phyloP scores from a whole-genome alignment of 441 rosid genomes.

The Adansonia grandidieri region DNA sequence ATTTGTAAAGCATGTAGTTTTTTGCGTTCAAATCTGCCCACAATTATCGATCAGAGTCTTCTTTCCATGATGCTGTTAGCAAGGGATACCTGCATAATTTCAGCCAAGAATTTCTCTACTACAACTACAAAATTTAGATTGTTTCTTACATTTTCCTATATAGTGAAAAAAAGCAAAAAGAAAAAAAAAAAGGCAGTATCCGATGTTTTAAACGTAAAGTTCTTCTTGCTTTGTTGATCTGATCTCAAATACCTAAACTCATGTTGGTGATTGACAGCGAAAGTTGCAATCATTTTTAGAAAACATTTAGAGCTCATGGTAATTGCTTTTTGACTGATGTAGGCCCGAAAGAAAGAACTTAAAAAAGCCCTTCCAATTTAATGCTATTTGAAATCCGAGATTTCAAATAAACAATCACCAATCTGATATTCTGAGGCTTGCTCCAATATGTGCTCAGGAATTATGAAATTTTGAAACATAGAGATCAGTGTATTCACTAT shows the following conservation, averaged over 20 bases:
- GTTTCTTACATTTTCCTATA: too few relatives aligned
- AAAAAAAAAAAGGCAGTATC: neutral
- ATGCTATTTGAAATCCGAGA: neutral
- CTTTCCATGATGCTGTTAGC: neutral
- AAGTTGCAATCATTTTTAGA: conserved; percentile 21
- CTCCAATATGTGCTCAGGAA: neutral
- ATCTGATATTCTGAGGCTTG: neutral
- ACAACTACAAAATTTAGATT: too few relatives aligned
- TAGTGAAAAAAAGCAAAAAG: too few relatives aligned
- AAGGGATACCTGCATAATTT: too few relatives aligned
- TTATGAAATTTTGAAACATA: neutral
- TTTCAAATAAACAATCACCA: neutral
- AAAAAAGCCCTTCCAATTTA: neutral
- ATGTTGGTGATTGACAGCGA: neutral
- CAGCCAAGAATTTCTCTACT: neutral
- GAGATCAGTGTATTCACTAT: neutral
- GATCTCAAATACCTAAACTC: neutral
- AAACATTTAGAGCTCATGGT: conserved; percentile 10
- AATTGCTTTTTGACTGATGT: conserved; percentile 13
- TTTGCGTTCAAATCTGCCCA: neutral
- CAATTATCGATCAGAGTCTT: neutral
- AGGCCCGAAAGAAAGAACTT: neutral
- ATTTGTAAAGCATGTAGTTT: neutral
- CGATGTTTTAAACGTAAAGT: neutral
- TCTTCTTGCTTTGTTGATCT: neutral